Evolutionary conservation across 2,329 filamentous ascomycete species (phyloP).

Genomic region (Colletotrichum kahawae): DNA sequence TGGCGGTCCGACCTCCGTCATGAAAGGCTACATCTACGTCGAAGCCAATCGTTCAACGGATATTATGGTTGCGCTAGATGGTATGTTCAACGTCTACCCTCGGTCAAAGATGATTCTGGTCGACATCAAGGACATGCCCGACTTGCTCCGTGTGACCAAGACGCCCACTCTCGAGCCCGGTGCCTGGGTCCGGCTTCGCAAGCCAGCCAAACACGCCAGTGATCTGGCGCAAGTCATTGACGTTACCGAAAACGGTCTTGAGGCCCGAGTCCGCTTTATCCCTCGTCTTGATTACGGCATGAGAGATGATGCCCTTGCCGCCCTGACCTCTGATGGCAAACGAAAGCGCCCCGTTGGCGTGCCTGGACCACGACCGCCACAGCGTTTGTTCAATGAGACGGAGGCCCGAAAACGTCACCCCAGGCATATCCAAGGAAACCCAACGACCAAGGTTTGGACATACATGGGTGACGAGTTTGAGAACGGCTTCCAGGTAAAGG

Average conservation of each 20-base stretch:
- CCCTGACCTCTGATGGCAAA: constrained; percentile 66
- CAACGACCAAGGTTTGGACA: constrained; percentile 79
- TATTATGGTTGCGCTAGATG: constrained; percentile 81
- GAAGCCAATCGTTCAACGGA: constrained; percentile 89
- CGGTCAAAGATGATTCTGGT: constrained; percentile 86
- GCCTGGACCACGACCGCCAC: constrained; percentile 76
- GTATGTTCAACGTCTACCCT: constrained; percentile 88
- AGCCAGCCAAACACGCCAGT: constrained; percentile 80
- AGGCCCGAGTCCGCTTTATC: constrained; percentile 85
- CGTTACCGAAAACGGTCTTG: constrained; percentile 90
- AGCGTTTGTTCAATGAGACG: constrained; percentile 88
- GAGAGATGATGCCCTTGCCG: constrained; percentile 70
- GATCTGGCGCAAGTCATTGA: constrained; percentile 93
- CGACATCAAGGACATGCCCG: constrained; percentile 96
- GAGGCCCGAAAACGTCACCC: constrained; percentile 91
- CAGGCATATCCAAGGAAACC: constrained; percentile 66
- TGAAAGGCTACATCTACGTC: constrained; percentile 95
- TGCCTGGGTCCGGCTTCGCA: constrained; percentile 88
- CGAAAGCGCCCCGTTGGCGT: constrained; percentile 73
- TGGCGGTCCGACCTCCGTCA: constrained; percentile 74
- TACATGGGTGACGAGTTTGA: constrained; percentile 91
- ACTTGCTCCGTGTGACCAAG: constrained; percentile 89
- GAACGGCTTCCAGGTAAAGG: constrained; percentile 92
- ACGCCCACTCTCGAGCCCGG: constrained; percentile 84
- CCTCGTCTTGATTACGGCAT: constrained; percentile 91